Conservation (phyloP, 2,329 filamentous ascomycete species). For the Huntiella omanensis region DNA sequence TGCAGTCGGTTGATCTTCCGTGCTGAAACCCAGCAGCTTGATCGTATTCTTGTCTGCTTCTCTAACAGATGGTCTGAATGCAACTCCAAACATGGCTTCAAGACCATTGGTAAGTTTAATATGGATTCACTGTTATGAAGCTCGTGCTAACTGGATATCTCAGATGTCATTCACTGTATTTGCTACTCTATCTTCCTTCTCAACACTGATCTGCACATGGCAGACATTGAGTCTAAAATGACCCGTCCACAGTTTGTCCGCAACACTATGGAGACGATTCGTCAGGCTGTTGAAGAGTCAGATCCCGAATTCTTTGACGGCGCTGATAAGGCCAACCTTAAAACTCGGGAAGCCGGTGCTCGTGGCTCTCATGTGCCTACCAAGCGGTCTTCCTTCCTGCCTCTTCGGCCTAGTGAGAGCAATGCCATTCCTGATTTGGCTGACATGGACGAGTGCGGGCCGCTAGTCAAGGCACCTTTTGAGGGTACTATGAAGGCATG, state of each 20-base stretch:
- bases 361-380: constrained; percentile 15
- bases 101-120: constrained; percentile 47
- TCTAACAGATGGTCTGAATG: constrained; percentile 83
- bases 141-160: constrained; percentile 16
- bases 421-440: constrained; percentile 1
- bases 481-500: constrained; percentile 59
- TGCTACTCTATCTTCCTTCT: constrained; percentile 89
- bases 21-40: constrained; percentile 90
- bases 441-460: constrained; percentile 40
- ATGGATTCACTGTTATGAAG: background rate
- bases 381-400: constrained; percentile 31
- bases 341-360: constrained; percentile 12
- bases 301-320: constrained; percentile 44
- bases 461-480: constrained; percentile 60
- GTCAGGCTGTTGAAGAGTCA: constrained; percentile 55
- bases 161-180: constrained; percentile 90
- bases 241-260: constrained; percentile 86
- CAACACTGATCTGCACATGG: constrained; percentile 89
- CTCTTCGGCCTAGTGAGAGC: constrained; percentile 26
- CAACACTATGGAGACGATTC: constrained; percentile 85
- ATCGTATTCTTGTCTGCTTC: constrained; percentile 79
- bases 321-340: constrained; percentile 7
- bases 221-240: constrained; percentile 94
- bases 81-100: constrained; percentile 87
- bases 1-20: constrained; percentile 68